phyloP scores from a whole-genome alignment of 371 early-diverging fungal species.

The Mortierella sp. region DNA sequence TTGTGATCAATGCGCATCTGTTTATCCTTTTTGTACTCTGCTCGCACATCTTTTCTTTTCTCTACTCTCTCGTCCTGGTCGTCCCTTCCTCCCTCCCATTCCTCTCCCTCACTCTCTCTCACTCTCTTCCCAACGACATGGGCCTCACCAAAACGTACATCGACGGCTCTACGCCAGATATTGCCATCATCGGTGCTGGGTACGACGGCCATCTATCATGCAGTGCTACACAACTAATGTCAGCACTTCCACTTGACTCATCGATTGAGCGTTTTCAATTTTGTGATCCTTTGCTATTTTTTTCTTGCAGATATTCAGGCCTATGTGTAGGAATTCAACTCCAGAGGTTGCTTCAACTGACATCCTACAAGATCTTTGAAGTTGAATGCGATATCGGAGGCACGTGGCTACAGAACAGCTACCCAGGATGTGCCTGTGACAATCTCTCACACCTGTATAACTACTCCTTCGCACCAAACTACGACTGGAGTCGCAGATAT shows the following conservation, averaged over 20 bases:
- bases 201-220: neutral
- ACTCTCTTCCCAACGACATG: constrained; percentile 1
- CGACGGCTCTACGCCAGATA: constrained; percentile 23
- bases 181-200: constrained; percentile 47
- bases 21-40: too few relatives aligned
- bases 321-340: constrained; percentile 64
- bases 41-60: too few relatives aligned
- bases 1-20: too few relatives aligned
- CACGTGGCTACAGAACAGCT: constrained; percentile 69
- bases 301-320: constrained; percentile 61
- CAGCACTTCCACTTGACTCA: too few relatives aligned
- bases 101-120: too few relatives aligned
- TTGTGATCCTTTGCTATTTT: neutral
- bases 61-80: too few relatives aligned
- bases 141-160: constrained; percentile 20
- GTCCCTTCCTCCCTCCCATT: too few relatives aligned
- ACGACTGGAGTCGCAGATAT: constrained; percentile 61
- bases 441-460: constrained; percentile 60
- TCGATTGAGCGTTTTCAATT: too few relatives aligned
- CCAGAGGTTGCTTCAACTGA: constrained; percentile 58
- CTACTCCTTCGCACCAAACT: constrained; percentile 36
- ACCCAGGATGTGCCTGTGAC: constrained; percentile 72
- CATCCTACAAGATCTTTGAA: constrained; percentile 62
- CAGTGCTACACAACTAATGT: too few relatives aligned
- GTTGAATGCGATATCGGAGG: constrained; percentile 63